Evolutionary conservation across 352 stramenopile genomes (phyloP).

Genomic region (Pythium guiyangense): DNA sequence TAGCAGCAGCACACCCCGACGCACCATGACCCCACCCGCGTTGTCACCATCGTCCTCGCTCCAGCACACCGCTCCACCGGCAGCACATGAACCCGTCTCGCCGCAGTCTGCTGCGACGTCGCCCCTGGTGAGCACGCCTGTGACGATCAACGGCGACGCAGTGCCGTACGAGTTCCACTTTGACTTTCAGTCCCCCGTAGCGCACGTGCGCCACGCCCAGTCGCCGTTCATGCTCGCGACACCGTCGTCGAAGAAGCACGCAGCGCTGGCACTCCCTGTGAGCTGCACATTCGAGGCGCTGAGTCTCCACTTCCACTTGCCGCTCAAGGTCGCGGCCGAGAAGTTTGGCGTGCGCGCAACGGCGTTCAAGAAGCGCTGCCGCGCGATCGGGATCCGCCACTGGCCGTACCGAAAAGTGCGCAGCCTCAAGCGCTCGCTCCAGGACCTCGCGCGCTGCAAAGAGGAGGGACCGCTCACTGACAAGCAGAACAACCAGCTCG

Average conservation of each 20-base stretch:
- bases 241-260: conserved; percentile 11
- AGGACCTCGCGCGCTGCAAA: conserved; percentile 54
- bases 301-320: conserved; percentile 50
- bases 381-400: conserved; percentile 65
- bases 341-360: conserved; percentile 73
- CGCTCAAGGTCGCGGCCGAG: conserved; percentile 60
- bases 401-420: conserved; percentile 74
- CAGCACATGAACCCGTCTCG: neutral
- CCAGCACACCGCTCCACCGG: neutral
- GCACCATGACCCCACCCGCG: conserved; percentile 3
- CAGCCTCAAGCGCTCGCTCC: conserved; percentile 59
- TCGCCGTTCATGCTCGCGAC: conserved; percentile 22
- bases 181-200: conserved; percentile 42
- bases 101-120: neutral
- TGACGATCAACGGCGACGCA: conserved; percentile 3
- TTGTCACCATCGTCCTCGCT: neutral
- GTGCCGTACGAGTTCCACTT: conserved; percentile 17
- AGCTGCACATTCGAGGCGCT: conserved; percentile 30
- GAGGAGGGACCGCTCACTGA: conserved; percentile 48
- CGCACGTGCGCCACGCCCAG: conserved; percentile 27
- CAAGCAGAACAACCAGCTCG: conserved; percentile 57
- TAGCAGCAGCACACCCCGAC: neutral
- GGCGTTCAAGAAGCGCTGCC: conserved; percentile 73
- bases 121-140: neutral
- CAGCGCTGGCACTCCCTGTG: conserved; percentile 21